Evolutionary conservation across 805 yeast species (phyloP), one percentile per base, ranked within the genome.

Genomic region (Candida andamanensis): DNA sequence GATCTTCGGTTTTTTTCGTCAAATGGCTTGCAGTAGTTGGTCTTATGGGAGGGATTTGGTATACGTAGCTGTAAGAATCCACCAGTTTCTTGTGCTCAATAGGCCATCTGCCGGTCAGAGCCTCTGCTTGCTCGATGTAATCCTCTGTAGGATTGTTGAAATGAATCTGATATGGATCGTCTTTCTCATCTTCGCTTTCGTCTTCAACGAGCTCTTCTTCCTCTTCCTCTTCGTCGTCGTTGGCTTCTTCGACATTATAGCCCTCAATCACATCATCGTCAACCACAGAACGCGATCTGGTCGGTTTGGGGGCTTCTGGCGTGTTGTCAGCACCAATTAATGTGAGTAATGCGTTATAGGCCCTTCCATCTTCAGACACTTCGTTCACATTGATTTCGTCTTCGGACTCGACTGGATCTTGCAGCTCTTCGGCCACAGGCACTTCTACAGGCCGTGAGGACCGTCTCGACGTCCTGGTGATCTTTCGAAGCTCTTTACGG

Each of bases 101-200:
- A 1, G 41, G 26, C 72, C 72, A 67, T 33, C 47, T 56, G 5
- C 29, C 40, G 7, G 39, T 40, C 2, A 46, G 43, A 5, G 44
- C 14, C 24, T 50, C 49, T 27, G 59, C 52, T 12, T 40, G 46
- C 5, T 57, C 57, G 20, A 58, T 45, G 41, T 44, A 52, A 8
- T 56, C 53, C 2, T 69, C 71, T 4, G 70, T 54, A 14, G 72
- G 62, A 14, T 63, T 58, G 29, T 78, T 80, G 55, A 82, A 89
- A 53, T 89, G 97, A 9, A 58, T 49, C 39, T 83, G 84, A 45
- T 84, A 87, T 0, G 95, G 85, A 57, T 90, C 96, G 2, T 9
- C 16, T 6, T 56, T 65, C 12, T 60, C 68, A 28, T 56, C 54
- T 15, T 60, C 69, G 9, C 59, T 67, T 4, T 44, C 58, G 9